Base-by-base conservation (phyloP, 169 alveolate genomes). In the Plasmodium inui region DNA sequence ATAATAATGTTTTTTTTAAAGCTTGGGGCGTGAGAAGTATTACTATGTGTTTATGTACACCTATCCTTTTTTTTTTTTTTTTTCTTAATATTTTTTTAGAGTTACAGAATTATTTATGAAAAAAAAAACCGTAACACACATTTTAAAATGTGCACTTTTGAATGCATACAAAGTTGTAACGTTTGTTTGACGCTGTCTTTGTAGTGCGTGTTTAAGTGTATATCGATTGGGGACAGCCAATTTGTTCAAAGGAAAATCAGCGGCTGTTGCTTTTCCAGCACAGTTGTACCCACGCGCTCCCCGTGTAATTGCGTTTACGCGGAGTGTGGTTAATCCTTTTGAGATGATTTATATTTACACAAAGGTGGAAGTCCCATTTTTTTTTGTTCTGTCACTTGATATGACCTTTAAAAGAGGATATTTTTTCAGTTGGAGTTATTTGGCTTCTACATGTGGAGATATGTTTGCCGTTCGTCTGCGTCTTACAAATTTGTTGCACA, bases 91-190 rank as follows among this genome's bases (percentile, higher is more conserved):
- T 39, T 67, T 83, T 83, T 83, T 83, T 83, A 67, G n/a, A 22
- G 82, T 83, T 26, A 83, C 30, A 71, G 44, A 83, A 83, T 83
- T 83, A 53, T 67, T 83, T 83, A 50, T 83, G 30, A 83, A 83
- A 41, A 80, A 80, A 67, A 67, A 80, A 80, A 83, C 41, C 70
- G 28, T 37, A 61, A 34, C 17, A 67, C 26, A 14, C 44, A 34
- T 71, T 83, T 83, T 50, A 34, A 83, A 70, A 83, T 67, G 41
- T 70, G 34, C 81, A 9, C 73, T 70, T 30, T 83, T 22, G 14
- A 70, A 22, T 83, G 32, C 44, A 39, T 39, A 67, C 19, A 32
- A 53, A 22, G 57, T 50, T 55, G 37, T 30, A n/a, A 46, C 34
- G 46, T 78, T 19, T 37, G 39, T 61, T 32, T 82, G 30, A 44